Evolutionary conservation across 2,329 filamentous ascomycete species (phyloP).

Genomic region (Rhynchosporium secalis): DNA sequence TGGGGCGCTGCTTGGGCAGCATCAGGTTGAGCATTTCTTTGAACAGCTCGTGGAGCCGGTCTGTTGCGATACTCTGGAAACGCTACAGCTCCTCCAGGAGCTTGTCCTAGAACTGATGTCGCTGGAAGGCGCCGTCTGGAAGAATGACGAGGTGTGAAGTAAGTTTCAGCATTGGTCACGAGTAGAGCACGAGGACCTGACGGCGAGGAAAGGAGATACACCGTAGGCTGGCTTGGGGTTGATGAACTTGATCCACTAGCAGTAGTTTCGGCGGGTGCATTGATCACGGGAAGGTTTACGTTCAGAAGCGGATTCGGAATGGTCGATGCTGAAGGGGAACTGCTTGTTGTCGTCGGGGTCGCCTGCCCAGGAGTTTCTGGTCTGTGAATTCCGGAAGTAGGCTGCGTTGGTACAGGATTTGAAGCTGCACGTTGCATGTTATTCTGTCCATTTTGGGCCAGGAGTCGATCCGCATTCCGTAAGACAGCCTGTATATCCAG

Average conservation of each 20-base stretch:
- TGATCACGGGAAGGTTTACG: background rate
- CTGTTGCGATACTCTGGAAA: constrained; percentile 36
- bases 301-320: constrained; percentile 13
- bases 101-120: constrained; percentile 7
- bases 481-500: constrained; percentile 34
- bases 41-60: constrained; percentile 22
- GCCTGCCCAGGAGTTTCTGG: constrained; percentile 19
- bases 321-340: constrained; percentile 22
- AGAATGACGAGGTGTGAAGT: constrained; percentile 48
- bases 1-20: constrained; percentile 17
- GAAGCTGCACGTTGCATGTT: constrained; percentile 30
- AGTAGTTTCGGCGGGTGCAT: constrained; percentile 19
- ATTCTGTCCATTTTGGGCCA: constrained; percentile 28
- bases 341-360: constrained; percentile 24
- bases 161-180: constrained; percentile 54
- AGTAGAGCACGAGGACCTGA: constrained; percentile 59
- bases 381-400: constrained; percentile 14
- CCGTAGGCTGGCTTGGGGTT: constrained; percentile 45
- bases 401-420: constrained; percentile 23
- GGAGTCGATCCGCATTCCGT: constrained; percentile 32
- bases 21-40: constrained; percentile 22
- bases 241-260: constrained; percentile 24
- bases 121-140: constrained; percentile 27
- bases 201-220: constrained; percentile 63
- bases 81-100: constrained; percentile 18